Evolutionary conservation across 2,329 filamentous ascomycete genomes (phyloP), one percentile per base, ranked within the genome.

Genomic region (Diaporthe citriasiana): DNA sequence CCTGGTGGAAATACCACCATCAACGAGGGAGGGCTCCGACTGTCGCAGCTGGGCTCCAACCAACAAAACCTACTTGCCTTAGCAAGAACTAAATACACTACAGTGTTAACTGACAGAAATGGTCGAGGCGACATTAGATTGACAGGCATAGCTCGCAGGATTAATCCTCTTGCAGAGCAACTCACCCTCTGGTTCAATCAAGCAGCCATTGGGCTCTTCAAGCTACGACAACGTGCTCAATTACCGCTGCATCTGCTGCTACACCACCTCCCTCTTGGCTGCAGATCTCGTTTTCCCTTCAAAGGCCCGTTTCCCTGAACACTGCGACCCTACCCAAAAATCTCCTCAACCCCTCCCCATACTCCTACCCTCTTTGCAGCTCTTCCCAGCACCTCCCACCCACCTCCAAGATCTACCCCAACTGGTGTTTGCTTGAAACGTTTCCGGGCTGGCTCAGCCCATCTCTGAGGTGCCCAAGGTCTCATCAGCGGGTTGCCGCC

Each of bases 251-350:
- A 51, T 35, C 45, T 53, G 47, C 63, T 68, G 33, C 63, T 53
- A 53, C 63, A 68, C 33, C 33, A 68, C 63, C 63, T 53, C 63
- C 63, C 63, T 68, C 63, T 68, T 68, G 63, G 63, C 63, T 68
- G 63, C 63, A 68, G 63, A 68, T 68, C 63, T 68, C 15, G 63
- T 53, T 68, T 68, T 68, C 63, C 47, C 63, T 66, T 38, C 3
- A 50, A 27, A 51, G 63, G 63, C 47, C 53, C 63, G 45, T 68
- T 53, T 68, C 63, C 63, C 63, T 68, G 47, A 9, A 68, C 63
- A 30, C 63, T 68, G 47, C 63, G 35, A 68, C 63, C 33, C 63
- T 53, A 25, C 30, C n/a, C 45, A 51, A 35, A 38, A 51, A 19
- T 66, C 27, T 66, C 45, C 63, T 30, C 63, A 22, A 53, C 7